phyloP scores from a whole-genome alignment of 805 yeast genomes.

The Hyphopichia homilentoma region DNA sequence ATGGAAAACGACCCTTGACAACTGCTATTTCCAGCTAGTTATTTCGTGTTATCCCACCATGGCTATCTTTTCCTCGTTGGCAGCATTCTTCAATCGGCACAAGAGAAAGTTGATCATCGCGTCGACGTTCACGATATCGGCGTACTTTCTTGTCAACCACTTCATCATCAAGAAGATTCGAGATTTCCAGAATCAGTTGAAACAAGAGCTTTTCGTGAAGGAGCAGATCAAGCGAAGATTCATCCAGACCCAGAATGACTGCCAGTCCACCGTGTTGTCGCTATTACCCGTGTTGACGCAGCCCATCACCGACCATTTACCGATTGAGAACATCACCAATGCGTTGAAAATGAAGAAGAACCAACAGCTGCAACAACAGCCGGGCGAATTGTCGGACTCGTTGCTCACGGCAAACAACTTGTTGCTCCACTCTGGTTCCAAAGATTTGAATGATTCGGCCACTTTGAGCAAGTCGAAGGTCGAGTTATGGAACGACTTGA shows the following conservation, averaged over 20 bases:
- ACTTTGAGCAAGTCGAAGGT: conserved; percentile 31
- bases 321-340: conserved; percentile 70
- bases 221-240: conserved; percentile 71
- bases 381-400: conserved; percentile 36
- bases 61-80: conserved; percentile 39
- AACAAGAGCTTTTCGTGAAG: conserved; percentile 39
- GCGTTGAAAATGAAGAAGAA: conserved; percentile 62
- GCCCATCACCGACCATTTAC: conserved; percentile 57
- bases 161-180: conserved; percentile 36
- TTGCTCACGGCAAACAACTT: conserved; percentile 42
- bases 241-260: conserved; percentile 88
- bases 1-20: no score
- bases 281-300: conserved; percentile 71
- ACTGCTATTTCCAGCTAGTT: no score
- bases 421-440: conserved; percentile 23
- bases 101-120: conserved; percentile 33
- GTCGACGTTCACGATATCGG: conserved; percentile 30
- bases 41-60: no score
- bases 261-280: conserved; percentile 78
- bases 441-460: conserved; percentile 12
- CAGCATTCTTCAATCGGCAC: conserved; percentile 38
- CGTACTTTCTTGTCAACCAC: conserved; percentile 34
- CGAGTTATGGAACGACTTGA: conserved; percentile 81
- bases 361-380: conserved; percentile 13
- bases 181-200: conserved; percentile 36